Base-by-base conservation (phyloP, 2,329 filamentous ascomycete genomes). In the Fusarium sp. region DNA sequence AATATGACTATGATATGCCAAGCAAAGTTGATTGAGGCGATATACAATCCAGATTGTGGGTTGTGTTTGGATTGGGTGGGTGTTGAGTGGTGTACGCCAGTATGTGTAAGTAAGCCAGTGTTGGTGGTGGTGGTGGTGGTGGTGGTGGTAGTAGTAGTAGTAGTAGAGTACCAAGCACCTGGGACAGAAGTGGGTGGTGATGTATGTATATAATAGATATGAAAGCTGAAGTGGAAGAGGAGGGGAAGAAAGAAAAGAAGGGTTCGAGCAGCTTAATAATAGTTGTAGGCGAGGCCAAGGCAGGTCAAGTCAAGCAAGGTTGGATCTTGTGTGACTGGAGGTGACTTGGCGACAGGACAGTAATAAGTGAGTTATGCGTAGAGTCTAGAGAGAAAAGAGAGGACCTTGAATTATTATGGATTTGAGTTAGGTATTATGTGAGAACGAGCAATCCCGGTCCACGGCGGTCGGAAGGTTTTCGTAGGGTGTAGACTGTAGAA, bases 201-300 rank as follows among this genome's bases (percentile, higher is more conserved):
- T 59, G 62, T 50, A 67, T 73, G 72, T 76, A 75, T 75, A 72
- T 75, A 74, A 67, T 61, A 74, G 56, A 53, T 71, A 62, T 54
- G 37, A 59, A 52, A 61, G 46, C 65, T 32, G 62, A 50, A 53
- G 56, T 58, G 42, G 25, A 61, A 65, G 62, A 57, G 69, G 59
- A 54, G 56, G 38, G 65, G 40, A 64, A 47, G 40, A 42, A 68
- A 61, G 57, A 71, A 46, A 62, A 57, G 68, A 67, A 71, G 50
- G 69, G 54, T 32, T 68, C 60, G 54, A 59, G 61, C 62, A 69
- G 77, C 71, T 79, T 79, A 79, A 79, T 79, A 79, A 79, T 79
- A 74, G 54, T 53, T 60, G 61, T 49, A 64, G 64, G 60, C 61
- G 57, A 74, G 62, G 62, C 61, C 64, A 67, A 64, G 57, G 33